Base-by-base conservation (phyloP, 306 rosid genomes). In the Glycine soja region DNA sequence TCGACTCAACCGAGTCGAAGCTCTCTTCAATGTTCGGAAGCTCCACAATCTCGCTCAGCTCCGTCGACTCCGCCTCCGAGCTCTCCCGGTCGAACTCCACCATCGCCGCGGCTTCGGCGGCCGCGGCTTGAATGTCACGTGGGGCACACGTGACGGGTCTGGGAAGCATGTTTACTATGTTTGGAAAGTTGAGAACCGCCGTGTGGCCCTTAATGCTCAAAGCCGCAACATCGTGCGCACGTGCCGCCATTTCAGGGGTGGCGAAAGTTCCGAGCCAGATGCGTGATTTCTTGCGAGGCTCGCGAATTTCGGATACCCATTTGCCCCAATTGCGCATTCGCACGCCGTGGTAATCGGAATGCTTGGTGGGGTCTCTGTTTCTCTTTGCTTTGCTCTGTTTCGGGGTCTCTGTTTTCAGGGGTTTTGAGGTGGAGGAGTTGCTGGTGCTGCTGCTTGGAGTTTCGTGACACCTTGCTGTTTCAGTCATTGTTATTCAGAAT, bases 291-390 rank as follows among this genome's bases (percentile, higher is more conserved):
- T 93, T 93, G 16, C 98, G 89, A 0, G 97, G 98, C 85, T 93
- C 89, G 0, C 98, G 92, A 62, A 94, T 94, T 88, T 94, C 98
- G 0, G 98, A 94, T 6, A 94, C 98, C 98, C 98, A 94, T 84
- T 94, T 94, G 1, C 98, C 98, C 97, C 95, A 94, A 9, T 46
- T 88, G 4, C 98, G 82, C 95, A 82, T 94, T 68, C 98, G 90
- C 1, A 94, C 98, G 0, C 98, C 98, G 11, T 94, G 85, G 89
- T 88, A 94, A 12, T 83, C 74, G 1, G 90, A 89, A 43, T 90
- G 85, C 34, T 80, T 87, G 82, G 66, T 81, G 53, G 80, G 38
- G 10, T 75, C 89, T 71, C 85, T 67, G 54, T 30, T 15, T 82
- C 82, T 65, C 56, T 88, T 87, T 5, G 19, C 8, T 38, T 40